phyloP scores from a whole-genome alignment of 2,329 filamentous ascomycete species.

The Boeremia exigua region DNA sequence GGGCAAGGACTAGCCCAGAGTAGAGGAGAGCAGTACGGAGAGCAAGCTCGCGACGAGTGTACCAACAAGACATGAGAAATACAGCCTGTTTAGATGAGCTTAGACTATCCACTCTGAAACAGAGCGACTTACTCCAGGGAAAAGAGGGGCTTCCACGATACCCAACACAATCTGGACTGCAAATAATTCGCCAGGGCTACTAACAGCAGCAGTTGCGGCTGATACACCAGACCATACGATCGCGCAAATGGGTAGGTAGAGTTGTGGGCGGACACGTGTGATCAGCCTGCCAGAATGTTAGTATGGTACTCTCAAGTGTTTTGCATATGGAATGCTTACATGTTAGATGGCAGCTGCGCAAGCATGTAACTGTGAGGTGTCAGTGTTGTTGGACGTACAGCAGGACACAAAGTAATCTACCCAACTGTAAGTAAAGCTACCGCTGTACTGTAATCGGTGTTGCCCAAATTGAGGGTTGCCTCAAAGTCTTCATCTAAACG shows the following conservation, averaged over 20 bases:
- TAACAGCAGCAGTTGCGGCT: slow-evolving; percentile 63
- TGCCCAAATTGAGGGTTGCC: slow-evolving; percentile 17
- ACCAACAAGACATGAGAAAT: slow-evolving; percentile 21
- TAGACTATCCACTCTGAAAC: not conserved
- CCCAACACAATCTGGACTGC: slow-evolving; percentile 64
- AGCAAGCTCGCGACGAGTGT: slow-evolving; percentile 15
- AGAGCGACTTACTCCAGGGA: slow-evolving; percentile 47
- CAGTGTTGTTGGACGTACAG: not conserved
- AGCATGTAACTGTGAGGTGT: not conserved
- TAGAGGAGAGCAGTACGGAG: slow-evolving; percentile 45
- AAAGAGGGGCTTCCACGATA: slow-evolving; percentile 71
- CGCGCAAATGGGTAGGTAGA: slow-evolving; percentile 14
- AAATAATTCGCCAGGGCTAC: slow-evolving; percentile 63
- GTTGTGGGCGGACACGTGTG: slow-evolving; percentile 16
- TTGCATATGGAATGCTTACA: not conserved
- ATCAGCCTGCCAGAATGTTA: not conserved
- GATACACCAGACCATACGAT: slow-evolving; percentile 19
- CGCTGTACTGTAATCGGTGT: slow-evolving; percentile 23
- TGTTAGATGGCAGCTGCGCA: slow-evolving; percentile 1
- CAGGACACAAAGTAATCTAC: not conserved
- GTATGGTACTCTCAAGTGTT: not conserved
- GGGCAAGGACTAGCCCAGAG: slow-evolving; percentile 61
- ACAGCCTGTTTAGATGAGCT: slow-evolving; percentile 5
- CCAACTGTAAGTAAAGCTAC: slow-evolving; percentile 19
- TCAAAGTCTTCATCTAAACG: slow-evolving; percentile 23